phyloP scores from a whole-genome alignment of 345 rosid genomes.

The Jatropha curcas region DNA sequence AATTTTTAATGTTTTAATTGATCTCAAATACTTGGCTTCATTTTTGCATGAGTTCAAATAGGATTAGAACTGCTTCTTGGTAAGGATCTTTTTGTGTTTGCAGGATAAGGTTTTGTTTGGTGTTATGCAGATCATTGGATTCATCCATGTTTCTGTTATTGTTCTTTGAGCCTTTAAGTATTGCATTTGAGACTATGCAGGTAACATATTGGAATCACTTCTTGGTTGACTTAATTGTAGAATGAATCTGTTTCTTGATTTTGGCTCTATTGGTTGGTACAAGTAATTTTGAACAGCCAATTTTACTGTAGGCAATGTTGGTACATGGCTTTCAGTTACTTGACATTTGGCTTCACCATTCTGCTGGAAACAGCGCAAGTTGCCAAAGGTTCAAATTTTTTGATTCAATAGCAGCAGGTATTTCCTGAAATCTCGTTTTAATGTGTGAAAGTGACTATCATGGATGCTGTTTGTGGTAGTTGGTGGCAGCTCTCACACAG shows the following conservation, averaged over 20 bases:
- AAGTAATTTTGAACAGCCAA: neutral
- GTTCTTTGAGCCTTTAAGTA: constrained; percentile 67
- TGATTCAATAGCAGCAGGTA: constrained; percentile 74
- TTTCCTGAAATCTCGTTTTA: constrained; percentile 6
- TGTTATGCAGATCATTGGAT: constrained; percentile 39
- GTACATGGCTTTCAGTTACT: constrained; percentile 93
- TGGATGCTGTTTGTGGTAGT: no score
- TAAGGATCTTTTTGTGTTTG: constrained; percentile 22
- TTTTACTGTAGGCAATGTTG: constrained; percentile 65
- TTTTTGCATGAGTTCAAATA: neutral
- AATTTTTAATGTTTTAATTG: constrained; percentile 2
- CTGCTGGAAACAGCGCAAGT: constrained; percentile 54
- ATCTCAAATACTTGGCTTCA: neutral
- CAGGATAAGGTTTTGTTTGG: constrained; percentile 58
- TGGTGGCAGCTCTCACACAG: neutral
- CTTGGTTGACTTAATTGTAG: neutral
- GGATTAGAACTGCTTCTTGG: neutral
- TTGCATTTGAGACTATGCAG: constrained; percentile 72
- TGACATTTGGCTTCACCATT: constrained; percentile 82
- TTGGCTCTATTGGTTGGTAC: neutral
- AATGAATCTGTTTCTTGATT: neutral
- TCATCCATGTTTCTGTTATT: constrained; percentile 51
- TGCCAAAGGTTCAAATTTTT: constrained; percentile 65
- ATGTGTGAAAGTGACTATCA: neutral
- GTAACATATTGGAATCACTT: constrained; percentile 30